A percentile compares a stretch with the other conserved stretches of the same genome.
Conservation (phyloP, 352 stramenopile species). For the Phytophthora cactorum region DNA sequence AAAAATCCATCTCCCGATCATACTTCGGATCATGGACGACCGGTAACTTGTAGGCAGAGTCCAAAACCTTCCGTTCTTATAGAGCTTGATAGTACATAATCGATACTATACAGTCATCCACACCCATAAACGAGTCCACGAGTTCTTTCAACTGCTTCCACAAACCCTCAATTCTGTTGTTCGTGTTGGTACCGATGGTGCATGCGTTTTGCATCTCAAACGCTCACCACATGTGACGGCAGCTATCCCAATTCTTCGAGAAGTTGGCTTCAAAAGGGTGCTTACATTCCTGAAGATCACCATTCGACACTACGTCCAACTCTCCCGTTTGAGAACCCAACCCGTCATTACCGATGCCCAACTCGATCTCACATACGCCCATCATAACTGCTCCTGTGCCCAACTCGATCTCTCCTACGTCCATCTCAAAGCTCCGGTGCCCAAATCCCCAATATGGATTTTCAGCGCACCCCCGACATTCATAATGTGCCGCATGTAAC, state of each 20-base stretch:
- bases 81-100: conserved; percentile 29
- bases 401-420: neutral
- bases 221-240: conserved; percentile 18
- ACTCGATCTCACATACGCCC: neutral
- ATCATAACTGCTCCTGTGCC: neutral
- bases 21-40: conserved; percentile 18
- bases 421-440: neutral
- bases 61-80: conserved; percentile 19
- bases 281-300: conserved; percentile 1
- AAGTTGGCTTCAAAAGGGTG: conserved; percentile 32
- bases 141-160: conserved; percentile 36
- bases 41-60: conserved; percentile 16
- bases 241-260: conserved; percentile 33
- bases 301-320: neutral
- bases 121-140: conserved; percentile 15
- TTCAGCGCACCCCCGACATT: neutral
- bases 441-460: neutral
- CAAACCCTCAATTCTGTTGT: conserved; percentile 35
- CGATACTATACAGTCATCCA: conserved; percentile 26
- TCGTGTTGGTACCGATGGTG: conserved; percentile 36
- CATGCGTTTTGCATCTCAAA: conserved; percentile 19
- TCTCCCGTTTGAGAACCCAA: too few relatives aligned
- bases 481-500: conserved; percentile 15
- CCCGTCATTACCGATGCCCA: neutral
- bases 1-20: conserved; percentile 19